Percentiles rank a stretch among this genome's conserved stretches.
Conservation (phyloP, 345 rosid genomes). For the Geranium rotundifolium region DNA sequence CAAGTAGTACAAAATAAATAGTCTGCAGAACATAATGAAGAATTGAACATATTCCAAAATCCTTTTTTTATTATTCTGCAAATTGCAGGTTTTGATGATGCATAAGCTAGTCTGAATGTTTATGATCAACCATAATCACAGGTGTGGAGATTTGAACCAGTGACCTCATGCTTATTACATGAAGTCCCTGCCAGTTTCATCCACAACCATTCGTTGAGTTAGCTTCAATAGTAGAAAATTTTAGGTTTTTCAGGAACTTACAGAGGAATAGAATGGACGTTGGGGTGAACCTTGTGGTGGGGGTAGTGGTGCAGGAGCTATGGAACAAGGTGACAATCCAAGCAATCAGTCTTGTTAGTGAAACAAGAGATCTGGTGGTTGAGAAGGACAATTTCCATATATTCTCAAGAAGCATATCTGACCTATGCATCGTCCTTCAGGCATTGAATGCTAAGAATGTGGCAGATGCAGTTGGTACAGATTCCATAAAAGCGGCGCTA, state of each 20-base stretch:
- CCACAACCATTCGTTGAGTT: no score
- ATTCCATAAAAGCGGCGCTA: slow-evolving; percentile 16
- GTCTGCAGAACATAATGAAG: no score
- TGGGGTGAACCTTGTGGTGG: slow-evolving; percentile 8
- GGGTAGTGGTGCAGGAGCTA: slow-evolving; percentile 26
- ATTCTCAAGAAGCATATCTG: slow-evolving; percentile 24
- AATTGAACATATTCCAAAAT: no score
- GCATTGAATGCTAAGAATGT: slow-evolving; percentile 22
- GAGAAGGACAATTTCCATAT: slow-evolving; percentile 25
- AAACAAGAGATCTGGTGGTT: slow-evolving; percentile 27
- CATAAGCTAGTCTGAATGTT: not conserved
- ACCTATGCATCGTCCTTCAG: slow-evolving; percentile 17
- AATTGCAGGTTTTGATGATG: not conserved
- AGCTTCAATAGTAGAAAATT: no score
- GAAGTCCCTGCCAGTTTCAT: no score
- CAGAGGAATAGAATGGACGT: slow-evolving; percentile 7
- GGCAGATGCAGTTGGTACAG: slow-evolving; percentile 25
- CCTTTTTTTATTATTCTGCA: not conserved
- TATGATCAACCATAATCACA: no score
- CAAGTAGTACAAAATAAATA: no score
- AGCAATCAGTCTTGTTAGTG: slow-evolving; percentile 17
- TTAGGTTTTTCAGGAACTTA: not conserved
- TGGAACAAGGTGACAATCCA: slow-evolving; percentile 29
- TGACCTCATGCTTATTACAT: no score
- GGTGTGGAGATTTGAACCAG: no score